A percentile compares a stretch with the other conserved stretches of the same genome.
These are phyloP conservation scores for Fusarium anguioides DNA, from an alignment of 2,329 filamentous ascomycete species.

Conservation along the genomic window DNA sequence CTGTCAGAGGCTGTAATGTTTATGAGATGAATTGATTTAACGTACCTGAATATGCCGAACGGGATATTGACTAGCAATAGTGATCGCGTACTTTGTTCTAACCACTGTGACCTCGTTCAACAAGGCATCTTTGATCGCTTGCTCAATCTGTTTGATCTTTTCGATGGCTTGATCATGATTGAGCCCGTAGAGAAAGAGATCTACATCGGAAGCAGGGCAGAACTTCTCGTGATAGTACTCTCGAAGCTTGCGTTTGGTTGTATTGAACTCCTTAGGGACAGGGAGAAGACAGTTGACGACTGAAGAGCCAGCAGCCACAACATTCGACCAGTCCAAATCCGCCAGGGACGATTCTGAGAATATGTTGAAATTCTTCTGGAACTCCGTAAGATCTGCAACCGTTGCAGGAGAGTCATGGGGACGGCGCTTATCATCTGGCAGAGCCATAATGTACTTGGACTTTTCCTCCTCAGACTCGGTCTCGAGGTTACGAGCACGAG, in stretches of 20 bases:
- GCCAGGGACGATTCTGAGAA: conserved; percentile 83
- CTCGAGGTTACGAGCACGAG: conserved; percentile 69
- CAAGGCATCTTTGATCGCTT: conserved; percentile 78
- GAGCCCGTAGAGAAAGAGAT: conserved; percentile 85
- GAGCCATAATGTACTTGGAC: conserved; percentile 75
- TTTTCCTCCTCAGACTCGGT: conserved; percentile 69
- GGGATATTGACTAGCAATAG: conserved; percentile 85
- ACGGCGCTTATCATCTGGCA: conserved; percentile 71
- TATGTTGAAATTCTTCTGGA: conserved; percentile 81
- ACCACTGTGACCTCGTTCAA: conserved; percentile 86
- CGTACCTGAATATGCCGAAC: conserved; percentile 78
- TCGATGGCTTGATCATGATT: conserved; percentile 80
- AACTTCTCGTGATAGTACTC: conserved; percentile 85
- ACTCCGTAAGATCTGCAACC: conserved; percentile 74
- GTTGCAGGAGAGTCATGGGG: conserved; percentile 72
- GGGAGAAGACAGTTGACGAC: conserved; percentile 83
- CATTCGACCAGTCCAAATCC: conserved; percentile 84
- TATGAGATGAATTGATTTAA: background rate
- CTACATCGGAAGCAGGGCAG: conserved; percentile 86
- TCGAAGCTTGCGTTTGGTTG: conserved; percentile 71
- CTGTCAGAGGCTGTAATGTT: conserved; percentile 4
- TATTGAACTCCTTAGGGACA: conserved; percentile 69
- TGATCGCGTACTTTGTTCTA: conserved; percentile 87
- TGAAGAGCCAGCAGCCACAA: conserved; percentile 83
- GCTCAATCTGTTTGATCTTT: conserved; percentile 87